A percentile compares a stretch with the other conserved stretches of the same genome.
Evolutionary conservation across 176 grass and related monocot species (phyloP).

Genomic region (Leersia perrieri): DNA sequence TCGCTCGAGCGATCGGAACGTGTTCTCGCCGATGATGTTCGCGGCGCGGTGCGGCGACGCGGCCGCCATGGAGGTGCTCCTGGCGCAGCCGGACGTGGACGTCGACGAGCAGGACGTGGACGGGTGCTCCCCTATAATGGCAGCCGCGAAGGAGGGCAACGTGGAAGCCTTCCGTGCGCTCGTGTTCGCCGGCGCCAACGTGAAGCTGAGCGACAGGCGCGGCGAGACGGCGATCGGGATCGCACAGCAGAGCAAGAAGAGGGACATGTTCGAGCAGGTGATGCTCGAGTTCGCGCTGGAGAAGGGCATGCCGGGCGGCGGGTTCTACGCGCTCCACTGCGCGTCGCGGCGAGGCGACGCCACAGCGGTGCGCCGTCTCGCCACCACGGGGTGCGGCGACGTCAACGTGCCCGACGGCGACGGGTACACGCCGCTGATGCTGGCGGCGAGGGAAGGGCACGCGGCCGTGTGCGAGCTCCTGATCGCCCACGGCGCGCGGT

Average conservation of each 20-base stretch:
- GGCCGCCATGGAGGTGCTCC: constrained; percentile 49
- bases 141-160: constrained; percentile 59
- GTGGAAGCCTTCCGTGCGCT: constrained; percentile 72
- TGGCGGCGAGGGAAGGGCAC: constrained; percentile 79
- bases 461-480: constrained; percentile 61
- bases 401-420: constrained; percentile 72
- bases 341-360: constrained; percentile 66
- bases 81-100: constrained; percentile 48
- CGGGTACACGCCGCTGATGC: constrained; percentile 86
- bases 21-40: constrained; percentile 77
- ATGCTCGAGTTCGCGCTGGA: constrained; percentile 92
- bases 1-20: constrained; percentile 46
- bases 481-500: constrained; percentile 65
- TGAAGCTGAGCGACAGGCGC: constrained; percentile 52
- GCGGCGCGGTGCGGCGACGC: constrained; percentile 47
- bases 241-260: constrained; percentile 69
- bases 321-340: constrained; percentile 81
- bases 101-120: constrained; percentile 64
- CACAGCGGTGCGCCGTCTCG: constrained; percentile 53
- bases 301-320: constrained; percentile 71
- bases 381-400: constrained; percentile 60
- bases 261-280: constrained; percentile 89
- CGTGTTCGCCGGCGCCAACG: constrained; percentile 71
- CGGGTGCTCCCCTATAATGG: constrained; percentile 68
- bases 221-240: constrained; percentile 62